Evolutionary conservation across 1,284 basidiomycete genomes (phyloP).

Genomic region (Marasmius fiardii): DNA sequence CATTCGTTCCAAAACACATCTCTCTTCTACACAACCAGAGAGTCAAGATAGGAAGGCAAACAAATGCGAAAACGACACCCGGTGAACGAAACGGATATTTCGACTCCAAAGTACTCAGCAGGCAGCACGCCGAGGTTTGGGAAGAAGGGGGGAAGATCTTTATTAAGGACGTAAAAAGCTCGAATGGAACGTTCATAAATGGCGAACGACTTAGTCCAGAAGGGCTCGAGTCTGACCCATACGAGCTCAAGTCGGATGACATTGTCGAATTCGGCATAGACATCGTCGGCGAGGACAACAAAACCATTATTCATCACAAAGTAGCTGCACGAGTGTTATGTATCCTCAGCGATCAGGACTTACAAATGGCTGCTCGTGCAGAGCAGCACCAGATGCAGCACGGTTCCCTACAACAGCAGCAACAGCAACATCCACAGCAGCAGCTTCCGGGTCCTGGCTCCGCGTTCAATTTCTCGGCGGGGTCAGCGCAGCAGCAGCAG

Average conservation of each 20-base stretch:
- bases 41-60: constrained; percentile 97
- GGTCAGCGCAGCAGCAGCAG: neutral
- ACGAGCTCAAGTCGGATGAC: constrained; percentile 93
- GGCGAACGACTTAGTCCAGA: constrained; percentile 89
- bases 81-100: constrained; percentile 96
- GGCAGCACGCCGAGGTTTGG: constrained; percentile 99
- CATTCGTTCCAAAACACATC: constrained; percentile 96
- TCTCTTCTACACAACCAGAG: constrained; percentile 70
- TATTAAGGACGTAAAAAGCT: constrained; percentile 98
- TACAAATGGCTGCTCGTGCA: constrained; percentile 61
- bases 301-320: constrained; percentile 97
- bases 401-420: neutral
- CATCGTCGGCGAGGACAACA: constrained; percentile 98
- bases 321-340: constrained; percentile 93
- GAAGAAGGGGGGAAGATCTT: constrained; percentile 91
- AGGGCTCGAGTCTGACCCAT: constrained; percentile 90
- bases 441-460: constrained; percentile 12
- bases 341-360: constrained; percentile 85
- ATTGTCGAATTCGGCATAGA: constrained; percentile 97
- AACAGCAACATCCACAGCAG: constrained; percentile 24
- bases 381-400: constrained; percentile 52
- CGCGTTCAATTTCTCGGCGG: constrained; percentile 36
- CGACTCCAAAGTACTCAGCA: constrained; percentile 93
- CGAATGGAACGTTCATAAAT: constrained; percentile 98
- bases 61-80: constrained; percentile 94